Conservation (phyloP, 768 basidiomycete genomes). For the Pleurotus citrinopileatus region DNA sequence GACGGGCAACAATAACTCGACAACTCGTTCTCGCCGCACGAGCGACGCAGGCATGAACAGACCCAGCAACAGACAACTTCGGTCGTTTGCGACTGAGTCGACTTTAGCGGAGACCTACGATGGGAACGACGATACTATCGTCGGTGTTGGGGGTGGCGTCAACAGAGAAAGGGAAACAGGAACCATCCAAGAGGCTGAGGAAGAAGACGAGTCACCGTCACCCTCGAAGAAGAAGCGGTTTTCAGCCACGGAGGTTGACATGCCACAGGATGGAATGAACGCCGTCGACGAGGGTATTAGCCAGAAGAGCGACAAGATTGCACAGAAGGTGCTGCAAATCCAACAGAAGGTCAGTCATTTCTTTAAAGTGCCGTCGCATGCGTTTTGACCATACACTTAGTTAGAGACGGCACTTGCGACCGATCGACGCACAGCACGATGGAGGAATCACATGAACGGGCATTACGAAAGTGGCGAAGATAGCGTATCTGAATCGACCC, state of each 20-base stretch:
- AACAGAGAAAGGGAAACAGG: slow-evolving; percentile 13
- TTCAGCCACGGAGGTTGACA: slow-evolving; percentile 65
- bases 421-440: slow-evolving; percentile 46
- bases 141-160: neutral
- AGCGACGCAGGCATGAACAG: slow-evolving; percentile 45
- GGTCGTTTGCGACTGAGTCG: slow-evolving; percentile 77
- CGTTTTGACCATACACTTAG: too few relatives aligned
- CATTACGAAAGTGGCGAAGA: slow-evolving; percentile 52
- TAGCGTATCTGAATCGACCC: slow-evolving; percentile 47
- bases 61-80: slow-evolving; percentile 47
- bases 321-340: slow-evolving; percentile 84
- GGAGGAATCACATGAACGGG: slow-evolving; percentile 28
- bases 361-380: too few relatives aligned
- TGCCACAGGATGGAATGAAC: slow-evolving; percentile 72
- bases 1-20: slow-evolving; percentile 22
- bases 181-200: slow-evolving; percentile 56
- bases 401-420: slow-evolving; percentile 71
- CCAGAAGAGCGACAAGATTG: slow-evolving; percentile 82
- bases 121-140: slow-evolving; percentile 4
- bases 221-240: slow-evolving; percentile 71
- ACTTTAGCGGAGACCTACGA: slow-evolving; percentile 41
- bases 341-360: slow-evolving; percentile 76
- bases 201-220: slow-evolving; percentile 43
- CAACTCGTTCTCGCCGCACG: slow-evolving; percentile 51
- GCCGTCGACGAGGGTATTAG: slow-evolving; percentile 88